A percentile compares a stretch with the other conserved stretches of the same genome.
Conservation (phyloP, 2,329 filamentous ascomycete species). For the Cryphonectria naterciae region DNA sequence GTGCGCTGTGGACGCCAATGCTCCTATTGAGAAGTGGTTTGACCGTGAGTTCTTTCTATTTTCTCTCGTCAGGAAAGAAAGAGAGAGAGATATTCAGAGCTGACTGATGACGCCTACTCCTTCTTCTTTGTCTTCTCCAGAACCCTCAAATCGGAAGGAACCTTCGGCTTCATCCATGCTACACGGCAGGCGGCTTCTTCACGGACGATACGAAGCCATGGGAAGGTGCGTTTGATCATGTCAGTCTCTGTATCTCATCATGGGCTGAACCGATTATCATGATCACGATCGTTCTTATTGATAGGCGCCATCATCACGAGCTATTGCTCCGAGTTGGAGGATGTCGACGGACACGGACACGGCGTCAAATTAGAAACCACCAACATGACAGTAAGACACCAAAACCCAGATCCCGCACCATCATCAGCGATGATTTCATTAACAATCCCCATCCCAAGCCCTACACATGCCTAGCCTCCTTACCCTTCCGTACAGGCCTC, state of each 20-base stretch:
- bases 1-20: conserved; percentile 76
- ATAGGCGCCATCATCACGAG: conserved; percentile 77
- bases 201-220: conserved; percentile 71
- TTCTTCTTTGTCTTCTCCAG: conserved; percentile 34
- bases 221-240: conserved; percentile 51
- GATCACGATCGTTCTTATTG: conserved; percentile 37
- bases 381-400: conserved; percentile 60
- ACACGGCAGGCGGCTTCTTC: conserved; percentile 62
- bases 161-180: conserved; percentile 76
- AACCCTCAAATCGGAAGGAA: conserved; percentile 79
- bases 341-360: conserved; percentile 79
- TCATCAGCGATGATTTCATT: background rate
- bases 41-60: conserved; percentile 48
- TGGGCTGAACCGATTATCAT: conserved; percentile 29
- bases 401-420: background rate
- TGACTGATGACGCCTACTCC: conserved; percentile 18
- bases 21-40: conserved; percentile 79
- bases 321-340: conserved; percentile 76
- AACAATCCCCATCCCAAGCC: conserved; percentile 53
- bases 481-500: conserved; percentile 70
- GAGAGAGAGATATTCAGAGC: background rate
- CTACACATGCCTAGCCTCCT: conserved; percentile 61
- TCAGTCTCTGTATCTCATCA: background rate
- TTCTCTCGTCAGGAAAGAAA: background rate
- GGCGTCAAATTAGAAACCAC: conserved; percentile 80